Evolutionary conservation across 2,329 filamentous ascomycete genomes (phyloP), one percentile per base, ranked within the genome.

Genomic region (Aureobasidium musti): DNA sequence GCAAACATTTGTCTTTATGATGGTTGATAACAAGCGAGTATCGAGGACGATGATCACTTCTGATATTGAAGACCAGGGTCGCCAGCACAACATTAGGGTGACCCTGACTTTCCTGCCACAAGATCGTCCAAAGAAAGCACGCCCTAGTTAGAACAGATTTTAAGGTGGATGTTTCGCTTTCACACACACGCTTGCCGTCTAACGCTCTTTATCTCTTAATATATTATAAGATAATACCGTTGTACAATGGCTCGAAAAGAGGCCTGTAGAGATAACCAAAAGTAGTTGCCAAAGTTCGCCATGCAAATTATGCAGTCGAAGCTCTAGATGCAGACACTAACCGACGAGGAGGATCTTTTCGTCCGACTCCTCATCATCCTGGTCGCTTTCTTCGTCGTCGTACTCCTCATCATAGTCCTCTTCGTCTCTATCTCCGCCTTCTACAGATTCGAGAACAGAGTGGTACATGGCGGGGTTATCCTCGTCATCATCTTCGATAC

Each of bases 371-470:
- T 66, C 57, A 11, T 69, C 65, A n/a, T 69, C 69, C 3, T 37
- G 49, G 3, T 67, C 37, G 23, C 68, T 65, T 17, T 41, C 70
- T 37, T 71, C 71, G 10, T 72, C 67, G 5, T 66, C 68, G 7
- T 70, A 67, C 3, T 66, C 65, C 1, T 67, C 67, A 1, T 67
- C 67, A 17, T 72, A 67, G 61, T 70, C 67, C 14, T 69, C 69
- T 8, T 73, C 71, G 2, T 71, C 73, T 2, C n/a, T 70, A 30
- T 77, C 73, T 21, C 79, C 74, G 26, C 79, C 77, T 52, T 82
- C 82, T 5, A 85, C 79, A 23, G 81, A 80, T n/a, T 82, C 82
- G 28, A 83, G 75, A 5, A 82, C 77, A 0, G 83, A 84, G 30
- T 82, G 81, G 10, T 76, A 77, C 65, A 83, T 71, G 23, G 76